Evolutionary conservation across 371 early-diverging fungal species (phyloP).

Genomic region (Mucor velutinosus): DNA sequence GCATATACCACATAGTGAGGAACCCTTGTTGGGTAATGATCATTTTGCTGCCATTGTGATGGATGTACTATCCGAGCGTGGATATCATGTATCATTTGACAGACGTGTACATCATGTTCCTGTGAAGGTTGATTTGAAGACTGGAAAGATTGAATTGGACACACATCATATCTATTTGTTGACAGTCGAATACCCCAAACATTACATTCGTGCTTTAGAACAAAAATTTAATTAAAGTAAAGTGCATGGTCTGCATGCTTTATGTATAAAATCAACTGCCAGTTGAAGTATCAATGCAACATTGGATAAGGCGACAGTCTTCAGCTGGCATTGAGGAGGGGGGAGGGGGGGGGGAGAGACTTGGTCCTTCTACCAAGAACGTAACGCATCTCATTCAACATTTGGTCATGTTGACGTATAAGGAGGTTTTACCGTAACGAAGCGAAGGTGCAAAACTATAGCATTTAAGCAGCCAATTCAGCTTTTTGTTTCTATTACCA

Average conservation of each 20-base stretch:
- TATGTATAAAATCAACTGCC: no score
- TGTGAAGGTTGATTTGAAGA: constrained; percentile 57
- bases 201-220: constrained; percentile 68
- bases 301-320: no score
- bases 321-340: no score
- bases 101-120: constrained; percentile 59
- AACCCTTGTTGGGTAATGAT: constrained; percentile 46
- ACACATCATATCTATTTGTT: constrained; percentile 59
- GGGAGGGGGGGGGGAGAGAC: no score
- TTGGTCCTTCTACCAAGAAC: no score
- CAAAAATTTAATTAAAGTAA: constrained; percentile 58
- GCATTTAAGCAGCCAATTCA: no score
- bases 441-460: no score
- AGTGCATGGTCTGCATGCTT: not conserved
- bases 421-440: no score
- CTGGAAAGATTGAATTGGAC: constrained; percentile 63
- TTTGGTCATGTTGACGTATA: no score
- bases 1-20: constrained; percentile 36
- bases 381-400: no score
- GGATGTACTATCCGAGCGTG: constrained; percentile 70
- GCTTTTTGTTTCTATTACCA: no score
- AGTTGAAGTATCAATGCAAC: no score
- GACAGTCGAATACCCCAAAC: constrained; percentile 68
- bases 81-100: constrained; percentile 67
- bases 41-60: constrained; percentile 65